Conservation (phyloP, 2,329 filamentous ascomycete species). For the Ciborinia camelliae region DNA sequence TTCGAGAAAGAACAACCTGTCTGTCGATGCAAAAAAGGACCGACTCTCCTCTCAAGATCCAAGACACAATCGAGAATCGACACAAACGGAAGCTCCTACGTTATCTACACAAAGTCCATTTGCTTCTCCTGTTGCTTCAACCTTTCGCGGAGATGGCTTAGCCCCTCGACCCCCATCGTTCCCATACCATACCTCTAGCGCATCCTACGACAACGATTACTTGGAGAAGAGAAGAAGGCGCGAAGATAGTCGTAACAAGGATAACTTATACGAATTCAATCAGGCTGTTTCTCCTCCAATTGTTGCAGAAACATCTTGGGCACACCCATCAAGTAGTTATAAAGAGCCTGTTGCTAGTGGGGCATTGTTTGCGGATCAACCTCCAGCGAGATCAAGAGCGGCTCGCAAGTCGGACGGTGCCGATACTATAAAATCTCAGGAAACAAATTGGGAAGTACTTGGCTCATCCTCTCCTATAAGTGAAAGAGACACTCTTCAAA, state of each 20-base stretch:
- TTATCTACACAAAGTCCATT: conserved; percentile 58
- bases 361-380: conserved; percentile 36
- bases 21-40: conserved; percentile 29
- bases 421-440: conserved; percentile 24
- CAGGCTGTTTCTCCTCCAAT: conserved; percentile 42
- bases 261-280: conserved; percentile 40
- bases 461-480: conserved; percentile 20
- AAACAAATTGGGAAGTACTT: conserved; percentile 27
- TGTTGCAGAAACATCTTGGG: conserved; percentile 59
- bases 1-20: conserved; percentile 26
- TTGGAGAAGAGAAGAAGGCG: conserved; percentile 45
- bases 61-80: conserved; percentile 42
- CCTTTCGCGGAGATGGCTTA: conserved; percentile 50
- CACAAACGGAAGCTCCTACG: conserved; percentile 56
- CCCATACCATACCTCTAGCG: conserved; percentile 42
- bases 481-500: conserved; percentile 5
- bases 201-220: conserved; percentile 41
- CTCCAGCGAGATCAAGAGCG: conserved; percentile 33
- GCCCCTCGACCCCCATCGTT: conserved; percentile 59
- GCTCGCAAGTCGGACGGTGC: conserved; percentile 35
- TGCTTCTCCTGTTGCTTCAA: conserved; percentile 52
- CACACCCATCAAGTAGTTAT: conserved; percentile 55
- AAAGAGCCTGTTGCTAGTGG: conserved; percentile 47
- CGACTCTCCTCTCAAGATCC: conserved; percentile 41
- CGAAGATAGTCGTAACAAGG: conserved; percentile 42